phyloP scores from a whole-genome alignment of 139 green algal genomes.

The Coccomyxa sp. region DNA sequence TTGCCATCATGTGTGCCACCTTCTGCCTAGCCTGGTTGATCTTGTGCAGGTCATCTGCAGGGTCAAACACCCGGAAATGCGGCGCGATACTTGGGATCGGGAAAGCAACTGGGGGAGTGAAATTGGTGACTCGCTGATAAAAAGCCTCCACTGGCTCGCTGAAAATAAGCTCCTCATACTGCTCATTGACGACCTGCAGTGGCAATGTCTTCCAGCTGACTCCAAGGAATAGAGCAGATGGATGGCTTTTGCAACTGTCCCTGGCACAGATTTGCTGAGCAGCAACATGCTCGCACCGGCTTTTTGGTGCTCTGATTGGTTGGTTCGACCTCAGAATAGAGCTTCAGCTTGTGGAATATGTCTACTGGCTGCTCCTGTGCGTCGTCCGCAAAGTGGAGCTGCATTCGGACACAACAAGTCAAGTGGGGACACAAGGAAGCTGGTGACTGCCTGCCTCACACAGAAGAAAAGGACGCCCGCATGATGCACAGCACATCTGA shows the following conservation, averaged over 20 bases:
- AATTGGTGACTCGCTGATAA: slow-evolving; percentile 41
- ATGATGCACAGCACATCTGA: background rate
- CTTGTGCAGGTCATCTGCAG: slow-evolving; percentile 15
- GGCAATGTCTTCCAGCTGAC: background rate
- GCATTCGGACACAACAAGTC: slow-evolving; percentile 5
- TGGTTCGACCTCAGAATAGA: slow-evolving; percentile 70
- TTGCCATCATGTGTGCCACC: slow-evolving; percentile 40
- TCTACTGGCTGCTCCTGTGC: slow-evolving; percentile 56
- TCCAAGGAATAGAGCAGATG: background rate
- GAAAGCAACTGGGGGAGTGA: slow-evolving; percentile 7
- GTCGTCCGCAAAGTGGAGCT: slow-evolving; percentile 74
- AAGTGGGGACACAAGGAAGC: background rate
- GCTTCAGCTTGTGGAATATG: slow-evolving; percentile 75
- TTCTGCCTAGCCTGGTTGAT: slow-evolving; percentile 29
- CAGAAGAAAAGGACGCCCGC: background rate
- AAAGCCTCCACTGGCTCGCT: slow-evolving; percentile 75
- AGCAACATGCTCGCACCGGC: slow-evolving; percentile 41
- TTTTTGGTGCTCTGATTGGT: slow-evolving; percentile 52
- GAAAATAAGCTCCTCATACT: slow-evolving; percentile 92
- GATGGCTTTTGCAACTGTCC: background rate
- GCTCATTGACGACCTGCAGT: slow-evolving; percentile 52
- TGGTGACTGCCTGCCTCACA: background rate
- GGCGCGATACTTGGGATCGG: background rate
- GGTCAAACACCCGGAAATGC: slow-evolving; percentile 9
- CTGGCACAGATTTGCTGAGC: slow-evolving; percentile 1